These are phyloP conservation scores for Termitomyces sp. DNA, from an alignment of 768 basidiomycete genomes.

Conservation along the genomic window DNA sequence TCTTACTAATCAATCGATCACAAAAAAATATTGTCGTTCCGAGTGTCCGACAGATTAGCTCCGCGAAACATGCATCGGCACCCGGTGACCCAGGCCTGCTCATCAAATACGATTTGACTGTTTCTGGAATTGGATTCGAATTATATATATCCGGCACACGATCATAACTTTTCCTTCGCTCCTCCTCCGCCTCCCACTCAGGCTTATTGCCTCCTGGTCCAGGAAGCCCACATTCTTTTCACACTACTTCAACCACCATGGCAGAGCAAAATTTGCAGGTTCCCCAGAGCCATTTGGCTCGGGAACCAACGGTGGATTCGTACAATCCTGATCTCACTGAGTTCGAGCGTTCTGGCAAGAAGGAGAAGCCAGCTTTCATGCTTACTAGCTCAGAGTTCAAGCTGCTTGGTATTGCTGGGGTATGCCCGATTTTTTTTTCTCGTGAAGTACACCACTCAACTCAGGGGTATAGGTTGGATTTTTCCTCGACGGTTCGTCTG, in stretches of 20 bases:
- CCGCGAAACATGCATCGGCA: neutral
- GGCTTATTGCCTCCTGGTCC: neutral
- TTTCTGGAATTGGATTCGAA: too few relatives aligned
- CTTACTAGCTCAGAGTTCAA: constrained; percentile 48
- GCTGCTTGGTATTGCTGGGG: constrained; percentile 58
- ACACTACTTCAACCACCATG: neutral
- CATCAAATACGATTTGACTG: too few relatives aligned
- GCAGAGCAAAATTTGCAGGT: neutral
- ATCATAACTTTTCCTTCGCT: constrained; percentile 8
- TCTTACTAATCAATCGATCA: too few relatives aligned
- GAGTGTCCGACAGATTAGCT: too few relatives aligned
- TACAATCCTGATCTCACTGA: constrained; percentile 21
- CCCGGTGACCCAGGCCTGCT: neutral
- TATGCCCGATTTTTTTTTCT: constrained; percentile 14
- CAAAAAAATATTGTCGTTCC: too few relatives aligned
- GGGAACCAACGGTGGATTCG: neutral
- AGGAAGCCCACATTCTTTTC: too few relatives aligned
- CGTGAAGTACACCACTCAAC: neutral
- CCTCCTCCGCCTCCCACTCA: constrained; percentile 7
- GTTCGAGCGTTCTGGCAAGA: constrained; percentile 19
- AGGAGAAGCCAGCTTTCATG: constrained; percentile 23
- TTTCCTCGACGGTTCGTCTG: constrained; percentile 59
- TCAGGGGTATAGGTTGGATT: constrained; percentile 52
- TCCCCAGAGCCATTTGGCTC: neutral
- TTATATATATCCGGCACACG: constrained; percentile 14